A percentile compares a stretch with the other conserved stretches of the same genome.
Conservation (phyloP, 1,139 yeast genomes). For the Scheffersomyces cryptocercus region DNA sequence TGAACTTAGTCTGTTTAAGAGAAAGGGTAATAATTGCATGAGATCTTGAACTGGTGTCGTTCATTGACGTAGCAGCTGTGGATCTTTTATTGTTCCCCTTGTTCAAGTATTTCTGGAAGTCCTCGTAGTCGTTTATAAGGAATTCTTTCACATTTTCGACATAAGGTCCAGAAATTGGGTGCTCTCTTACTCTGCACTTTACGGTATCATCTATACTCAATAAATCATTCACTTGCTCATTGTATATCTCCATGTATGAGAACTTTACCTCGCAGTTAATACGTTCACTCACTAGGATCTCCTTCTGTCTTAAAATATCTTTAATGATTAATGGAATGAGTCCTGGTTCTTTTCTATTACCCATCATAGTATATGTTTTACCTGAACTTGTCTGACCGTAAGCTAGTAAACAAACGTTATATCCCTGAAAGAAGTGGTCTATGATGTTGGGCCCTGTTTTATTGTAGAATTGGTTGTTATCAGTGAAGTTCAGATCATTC, state of each 20-base stretch:
- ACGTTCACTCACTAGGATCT: slow-evolving; percentile 38
- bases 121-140: slow-evolving; percentile 41
- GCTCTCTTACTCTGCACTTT: slow-evolving; percentile 56
- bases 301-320: slow-evolving; percentile 50
- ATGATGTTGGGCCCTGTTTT: slow-evolving; percentile 58
- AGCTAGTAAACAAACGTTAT: slow-evolving; percentile 73
- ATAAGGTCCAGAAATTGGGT: slow-evolving; percentile 65
- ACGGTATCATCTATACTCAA: slow-evolving; percentile 26
- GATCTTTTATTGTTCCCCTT: slow-evolving; percentile 55
- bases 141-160: slow-evolving; percentile 63
- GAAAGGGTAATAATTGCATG: slow-evolving; percentile 74
- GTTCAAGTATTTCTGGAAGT: slow-evolving; percentile 43
- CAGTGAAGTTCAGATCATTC: slow-evolving; percentile 34
- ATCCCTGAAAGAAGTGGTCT: slow-evolving; percentile 67
- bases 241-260: slow-evolving; percentile 72
- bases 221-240: slow-evolving; percentile 67
- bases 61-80: slow-evolving; percentile 71
- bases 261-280: slow-evolving; percentile 56
- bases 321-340: slow-evolving; percentile 60
- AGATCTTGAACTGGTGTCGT: slow-evolving; percentile 69
- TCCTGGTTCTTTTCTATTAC: slow-evolving; percentile 51
- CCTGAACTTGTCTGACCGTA: slow-evolving; percentile 81
- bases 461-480: slow-evolving; percentile 52
- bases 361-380: slow-evolving; percentile 77
- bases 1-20: slow-evolving; percentile 55